phyloP scores from a whole-genome alignment of 2,329 filamentous ascomycete genomes.

The Thelonectria blattea region DNA sequence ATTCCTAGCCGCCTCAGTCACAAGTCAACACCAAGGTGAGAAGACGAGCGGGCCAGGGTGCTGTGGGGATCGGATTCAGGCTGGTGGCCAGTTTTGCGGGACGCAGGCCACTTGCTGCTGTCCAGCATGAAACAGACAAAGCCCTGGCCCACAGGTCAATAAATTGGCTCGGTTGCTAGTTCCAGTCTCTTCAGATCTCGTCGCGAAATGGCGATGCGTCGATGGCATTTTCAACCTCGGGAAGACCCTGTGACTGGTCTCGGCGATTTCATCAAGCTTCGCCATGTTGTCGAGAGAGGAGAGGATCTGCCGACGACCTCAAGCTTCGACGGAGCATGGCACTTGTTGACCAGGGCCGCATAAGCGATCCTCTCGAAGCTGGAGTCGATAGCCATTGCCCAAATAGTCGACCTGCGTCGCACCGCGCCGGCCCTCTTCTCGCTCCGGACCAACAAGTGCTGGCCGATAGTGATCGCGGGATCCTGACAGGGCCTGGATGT shows the following conservation, averaged over 20 bases:
- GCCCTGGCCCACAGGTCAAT: slow-evolving; percentile 30
- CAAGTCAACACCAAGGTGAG: slow-evolving; percentile 21
- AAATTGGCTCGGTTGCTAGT: slow-evolving; percentile 24
- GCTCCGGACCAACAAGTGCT: slow-evolving; percentile 36
- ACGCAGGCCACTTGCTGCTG: slow-evolving; percentile 14
- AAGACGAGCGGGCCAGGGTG: slow-evolving; percentile 16
- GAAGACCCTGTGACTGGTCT: background rate
- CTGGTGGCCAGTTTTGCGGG: slow-evolving; percentile 16
- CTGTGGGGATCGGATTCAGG: slow-evolving; percentile 17
- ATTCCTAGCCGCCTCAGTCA: slow-evolving; percentile 2
- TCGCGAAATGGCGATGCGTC: background rate
- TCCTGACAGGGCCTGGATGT: slow-evolving; percentile 36
- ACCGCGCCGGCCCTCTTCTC: slow-evolving; percentile 35
- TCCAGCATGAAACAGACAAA: slow-evolving; percentile 29
- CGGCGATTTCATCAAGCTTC: background rate
- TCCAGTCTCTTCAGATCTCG: slow-evolving; percentile 12
- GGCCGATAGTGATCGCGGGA: slow-evolving; percentile 36
- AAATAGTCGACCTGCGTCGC: slow-evolving; percentile 42
- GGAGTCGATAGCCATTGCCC: slow-evolving; percentile 34
- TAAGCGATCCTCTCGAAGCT: slow-evolving; percentile 34
- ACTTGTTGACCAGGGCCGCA: slow-evolving; percentile 23
- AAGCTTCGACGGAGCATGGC: slow-evolving; percentile 25
- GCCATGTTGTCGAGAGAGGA: background rate
- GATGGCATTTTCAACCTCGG: background rate
- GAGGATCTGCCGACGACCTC: slow-evolving; percentile 22